phyloP scores from a whole-genome alignment of 441 rosid species.

The Arabidopsis hybrid region DNA sequence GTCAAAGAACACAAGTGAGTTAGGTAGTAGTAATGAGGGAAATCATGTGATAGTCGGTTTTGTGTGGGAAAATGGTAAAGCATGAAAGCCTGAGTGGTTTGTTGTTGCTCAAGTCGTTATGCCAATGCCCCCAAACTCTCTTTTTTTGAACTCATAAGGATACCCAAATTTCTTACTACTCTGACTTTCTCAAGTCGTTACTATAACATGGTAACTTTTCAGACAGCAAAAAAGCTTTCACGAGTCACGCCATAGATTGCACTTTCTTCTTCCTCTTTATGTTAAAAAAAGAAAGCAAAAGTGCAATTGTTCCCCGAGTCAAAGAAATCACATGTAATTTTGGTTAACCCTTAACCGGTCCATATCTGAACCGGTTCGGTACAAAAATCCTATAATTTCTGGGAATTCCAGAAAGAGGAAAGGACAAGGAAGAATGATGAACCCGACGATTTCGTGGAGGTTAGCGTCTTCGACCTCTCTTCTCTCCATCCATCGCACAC shows the following conservation, averaged over 20 bases:
- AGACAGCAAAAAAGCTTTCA: constrained; percentile 11
- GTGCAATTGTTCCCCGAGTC: not conserved
- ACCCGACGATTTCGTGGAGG: constrained; percentile 16
- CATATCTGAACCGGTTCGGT: constrained; percentile 5
- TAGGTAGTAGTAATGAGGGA: no score
- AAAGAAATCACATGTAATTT: not conserved
- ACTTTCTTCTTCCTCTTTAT: not conserved
- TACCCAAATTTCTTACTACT: not conserved
- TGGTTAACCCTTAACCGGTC: not conserved
- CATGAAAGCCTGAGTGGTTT: constrained; percentile 18
- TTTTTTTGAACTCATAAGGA: no score
- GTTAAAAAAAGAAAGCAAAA: no score
- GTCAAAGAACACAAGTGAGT: constrained; percentile 1
- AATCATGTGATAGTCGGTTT: not conserved
- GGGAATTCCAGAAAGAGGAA: no score
- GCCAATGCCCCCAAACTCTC: not conserved
- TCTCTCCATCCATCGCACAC: constrained; percentile 27
- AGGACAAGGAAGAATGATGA: no score
- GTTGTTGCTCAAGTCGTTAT: constrained; percentile 3
- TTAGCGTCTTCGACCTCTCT: constrained; percentile 24
- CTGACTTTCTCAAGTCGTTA: no score
- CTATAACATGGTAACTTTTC: not conserved
- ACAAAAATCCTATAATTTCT: not conserved
- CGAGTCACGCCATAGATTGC: constrained; percentile 3
- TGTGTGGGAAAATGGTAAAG: constrained; percentile 30